A percentile compares a stretch with the other conserved stretches of the same genome.
Evolutionary conservation across 2,329 filamentous ascomycete species (phyloP).

Genomic region (Trichoderma sp.): DNA sequence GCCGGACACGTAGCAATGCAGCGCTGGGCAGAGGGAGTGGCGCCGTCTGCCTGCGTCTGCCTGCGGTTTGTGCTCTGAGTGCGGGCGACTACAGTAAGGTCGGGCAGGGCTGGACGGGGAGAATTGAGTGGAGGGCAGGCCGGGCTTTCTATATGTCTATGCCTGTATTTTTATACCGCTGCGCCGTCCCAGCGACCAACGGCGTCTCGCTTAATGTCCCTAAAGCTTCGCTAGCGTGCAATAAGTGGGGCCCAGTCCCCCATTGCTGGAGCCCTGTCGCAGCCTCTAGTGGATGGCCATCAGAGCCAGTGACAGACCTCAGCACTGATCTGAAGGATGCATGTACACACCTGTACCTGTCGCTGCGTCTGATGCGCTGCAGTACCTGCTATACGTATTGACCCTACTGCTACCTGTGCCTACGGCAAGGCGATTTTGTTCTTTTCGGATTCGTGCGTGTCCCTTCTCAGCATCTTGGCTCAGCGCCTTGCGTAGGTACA

Average conservation of each 20-base stretch:
- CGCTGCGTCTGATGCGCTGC: neutral
- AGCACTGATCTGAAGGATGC: neutral
- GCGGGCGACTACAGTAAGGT: conserved; percentile 11
- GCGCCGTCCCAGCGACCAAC: conserved; percentile 31
- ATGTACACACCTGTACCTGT: neutral
- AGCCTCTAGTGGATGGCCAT: conserved; percentile 4
- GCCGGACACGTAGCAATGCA: conserved; percentile 6
- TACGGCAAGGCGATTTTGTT: too few relatives aligned
- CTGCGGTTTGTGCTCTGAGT: conserved; percentile 3
- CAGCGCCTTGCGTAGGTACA: neutral
- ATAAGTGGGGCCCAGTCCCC: conserved; percentile 7
- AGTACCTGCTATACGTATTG: too few relatives aligned
- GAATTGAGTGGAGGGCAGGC: conserved; percentile 44
- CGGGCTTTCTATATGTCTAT: conserved; percentile 44
- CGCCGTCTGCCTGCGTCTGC: conserved; percentile 9
- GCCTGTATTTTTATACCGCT: conserved; percentile 46
- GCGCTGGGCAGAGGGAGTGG: neutral
- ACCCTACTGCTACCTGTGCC: too few relatives aligned
- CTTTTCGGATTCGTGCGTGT: too few relatives aligned
- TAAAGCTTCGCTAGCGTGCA: conserved; percentile 33
- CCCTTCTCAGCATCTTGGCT: neutral
- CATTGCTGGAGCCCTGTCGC: conserved; percentile 4
- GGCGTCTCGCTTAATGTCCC: conserved; percentile 39
- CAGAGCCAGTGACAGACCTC: neutral
- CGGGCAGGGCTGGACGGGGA: conserved; percentile 25